Percentiles rank a stretch among this genome's conserved stretches.
These are phyloP conservation scores for Trichoderma oligosporum DNA, from an alignment of 2,329 filamentous ascomycete genomes.

Conservation along the genomic window DNA sequence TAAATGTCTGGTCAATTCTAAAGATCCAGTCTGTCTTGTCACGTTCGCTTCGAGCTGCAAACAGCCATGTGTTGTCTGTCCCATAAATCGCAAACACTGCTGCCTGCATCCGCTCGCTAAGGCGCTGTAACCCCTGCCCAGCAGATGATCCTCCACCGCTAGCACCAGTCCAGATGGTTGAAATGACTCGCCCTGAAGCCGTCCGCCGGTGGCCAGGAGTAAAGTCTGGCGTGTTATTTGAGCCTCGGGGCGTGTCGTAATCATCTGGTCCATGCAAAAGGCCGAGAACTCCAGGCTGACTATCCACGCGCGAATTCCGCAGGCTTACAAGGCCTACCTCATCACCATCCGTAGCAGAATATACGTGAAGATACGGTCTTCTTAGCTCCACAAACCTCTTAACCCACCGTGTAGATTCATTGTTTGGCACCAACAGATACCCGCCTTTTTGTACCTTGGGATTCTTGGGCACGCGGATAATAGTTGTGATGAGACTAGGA, in stretches of 20 bases:
- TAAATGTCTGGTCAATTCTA: conserved; percentile 79
- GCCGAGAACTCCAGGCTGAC: conserved; percentile 80
- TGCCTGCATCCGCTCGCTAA: conserved; percentile 58
- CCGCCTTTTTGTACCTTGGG: conserved; percentile 77
- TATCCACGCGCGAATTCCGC: conserved; percentile 85
- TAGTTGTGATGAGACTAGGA: conserved; percentile 69
- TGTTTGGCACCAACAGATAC: conserved; percentile 81
- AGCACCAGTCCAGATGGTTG: conserved; percentile 52
- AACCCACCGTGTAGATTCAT: conserved; percentile 78
- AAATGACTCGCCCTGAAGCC: conserved; percentile 50
- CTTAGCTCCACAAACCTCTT: conserved; percentile 91
- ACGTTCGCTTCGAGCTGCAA: conserved; percentile 80
- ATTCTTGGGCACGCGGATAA: conserved; percentile 77
- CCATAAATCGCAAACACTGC: conserved; percentile 94
- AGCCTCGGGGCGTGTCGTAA: conserved; percentile 34
- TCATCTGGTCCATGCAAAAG: conserved; percentile 57
- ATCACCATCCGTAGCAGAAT: conserved; percentile 80
- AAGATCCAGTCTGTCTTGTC: conserved; percentile 98
- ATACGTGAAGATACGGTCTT: conserved; percentile 85
- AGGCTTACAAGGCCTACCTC: conserved; percentile 88
- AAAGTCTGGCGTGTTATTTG: conserved; percentile 36
- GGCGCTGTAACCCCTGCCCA: conserved; percentile 45
- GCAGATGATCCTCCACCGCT: conserved; percentile 31
- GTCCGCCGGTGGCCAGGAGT: conserved; percentile 48
- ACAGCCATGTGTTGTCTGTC: conserved; percentile 90